A percentile compares a stretch with the other conserved stretches of the same genome.
Conservation (phyloP, 345 rosid genomes). For the Leavenworthia alabamica region DNA sequence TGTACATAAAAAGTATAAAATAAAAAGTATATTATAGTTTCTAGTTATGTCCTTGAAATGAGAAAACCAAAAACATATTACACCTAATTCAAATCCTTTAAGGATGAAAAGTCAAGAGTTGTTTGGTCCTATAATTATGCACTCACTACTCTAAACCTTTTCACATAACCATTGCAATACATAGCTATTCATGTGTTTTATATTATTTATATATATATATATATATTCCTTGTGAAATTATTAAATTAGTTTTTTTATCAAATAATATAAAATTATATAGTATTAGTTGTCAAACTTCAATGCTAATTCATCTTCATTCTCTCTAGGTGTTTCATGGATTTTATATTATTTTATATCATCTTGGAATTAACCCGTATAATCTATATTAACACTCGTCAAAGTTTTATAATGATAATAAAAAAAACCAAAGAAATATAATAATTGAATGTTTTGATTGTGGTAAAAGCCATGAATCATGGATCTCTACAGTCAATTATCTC, state of each 20-base stretch:
- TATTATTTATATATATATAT: too few species aligned
- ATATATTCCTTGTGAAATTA: neutral
- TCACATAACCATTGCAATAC: constrained; percentile 18
- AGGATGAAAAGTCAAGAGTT: constrained; percentile 42
- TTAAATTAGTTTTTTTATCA: neutral
- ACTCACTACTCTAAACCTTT: constrained; percentile 22
- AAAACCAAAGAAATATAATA: constrained; percentile 4
- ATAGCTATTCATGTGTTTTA: constrained; percentile 4
- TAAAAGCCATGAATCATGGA: constrained; percentile 32
- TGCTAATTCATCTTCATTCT: constrained; percentile 26
- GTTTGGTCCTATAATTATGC: constrained; percentile 35
- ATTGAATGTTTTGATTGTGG: constrained; percentile 25
- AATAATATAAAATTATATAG: too few species aligned
- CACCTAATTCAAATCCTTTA: constrained; percentile 29
- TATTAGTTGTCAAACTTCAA: neutral
- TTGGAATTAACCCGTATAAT: constrained; percentile 5
- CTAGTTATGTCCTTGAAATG: neutral
- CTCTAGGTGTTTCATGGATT: constrained; percentile 31
- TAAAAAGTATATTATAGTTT: neutral
- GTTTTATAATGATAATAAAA: neutral
- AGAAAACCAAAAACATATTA: constrained; percentile 5
- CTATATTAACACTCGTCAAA: neutral
- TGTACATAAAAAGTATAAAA: neutral
- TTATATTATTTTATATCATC: constrained; percentile 8
- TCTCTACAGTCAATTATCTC: constrained; percentile 16